phyloP scores from a whole-genome alignment of 176 grass and related monocot species.

The Hsuehochloa calcarea region DNA sequence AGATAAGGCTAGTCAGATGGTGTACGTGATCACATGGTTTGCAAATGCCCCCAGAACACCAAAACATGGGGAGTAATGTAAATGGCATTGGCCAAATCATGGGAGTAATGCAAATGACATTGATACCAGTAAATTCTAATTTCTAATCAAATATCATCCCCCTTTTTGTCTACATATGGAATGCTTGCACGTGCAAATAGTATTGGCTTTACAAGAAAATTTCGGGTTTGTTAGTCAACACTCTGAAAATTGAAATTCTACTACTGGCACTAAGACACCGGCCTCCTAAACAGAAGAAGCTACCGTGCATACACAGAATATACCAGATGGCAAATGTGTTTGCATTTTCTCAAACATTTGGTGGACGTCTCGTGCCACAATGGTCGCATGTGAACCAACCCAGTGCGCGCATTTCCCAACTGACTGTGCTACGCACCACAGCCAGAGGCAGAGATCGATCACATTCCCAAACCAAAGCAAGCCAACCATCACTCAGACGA shows the following conservation, averaged over 20 bases:
- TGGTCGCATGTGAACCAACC: neutral
- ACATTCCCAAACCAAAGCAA: neutral
- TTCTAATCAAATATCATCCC: neutral
- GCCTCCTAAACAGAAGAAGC: neutral
- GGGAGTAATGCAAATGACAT: neutral
- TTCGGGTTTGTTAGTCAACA: neutral
- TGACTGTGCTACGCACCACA: neutral
- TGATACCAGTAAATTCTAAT: neutral
- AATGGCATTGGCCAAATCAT: neutral
- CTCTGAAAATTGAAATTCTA: neutral
- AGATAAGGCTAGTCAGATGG: constrained; percentile 5
- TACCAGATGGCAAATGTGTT: neutral
- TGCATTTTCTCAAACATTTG: neutral
- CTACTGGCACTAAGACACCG: neutral
- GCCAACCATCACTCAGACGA: neutral
- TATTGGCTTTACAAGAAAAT: neutral
- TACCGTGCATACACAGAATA: neutral
- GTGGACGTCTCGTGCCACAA: neutral
- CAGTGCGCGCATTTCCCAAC: neutral
- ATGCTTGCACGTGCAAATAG: neutral
- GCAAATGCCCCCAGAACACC: neutral
- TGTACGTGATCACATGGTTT: neutral
- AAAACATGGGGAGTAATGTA: neutral
- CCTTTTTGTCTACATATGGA: neutral
- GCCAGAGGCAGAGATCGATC: neutral